phyloP scores from a whole-genome alignment of 176 grass and related monocot species.

The Carex scoparia region DNA sequence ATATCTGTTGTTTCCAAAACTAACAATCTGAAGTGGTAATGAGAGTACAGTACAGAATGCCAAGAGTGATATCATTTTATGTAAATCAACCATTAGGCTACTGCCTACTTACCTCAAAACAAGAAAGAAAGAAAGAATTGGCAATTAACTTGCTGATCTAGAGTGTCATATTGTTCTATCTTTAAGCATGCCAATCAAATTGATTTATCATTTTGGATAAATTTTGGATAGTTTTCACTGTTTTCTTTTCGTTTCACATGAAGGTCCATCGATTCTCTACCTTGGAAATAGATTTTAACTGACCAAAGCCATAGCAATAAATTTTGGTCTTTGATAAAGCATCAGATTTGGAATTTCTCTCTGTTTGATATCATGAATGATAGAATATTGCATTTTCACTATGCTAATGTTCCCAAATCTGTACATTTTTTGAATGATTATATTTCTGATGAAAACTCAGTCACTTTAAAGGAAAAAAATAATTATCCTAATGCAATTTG shows the following conservation, averaged over 20 bases:
- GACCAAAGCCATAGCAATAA: background rate
- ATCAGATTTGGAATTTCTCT: conserved; percentile 14
- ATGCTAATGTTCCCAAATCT: background rate
- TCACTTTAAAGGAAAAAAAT: background rate
- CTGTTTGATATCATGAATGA: background rate
- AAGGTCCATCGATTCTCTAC: background rate
- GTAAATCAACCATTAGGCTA: background rate
- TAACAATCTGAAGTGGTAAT: background rate
- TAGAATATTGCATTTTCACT: background rate
- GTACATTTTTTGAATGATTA: background rate
- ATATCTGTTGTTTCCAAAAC: background rate
- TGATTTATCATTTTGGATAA: background rate
- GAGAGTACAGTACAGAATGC: background rate
- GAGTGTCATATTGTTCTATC: background rate
- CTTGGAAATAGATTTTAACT: background rate
- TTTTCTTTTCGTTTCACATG: background rate
- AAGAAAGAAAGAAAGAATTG: background rate
- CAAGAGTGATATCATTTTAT: background rate
- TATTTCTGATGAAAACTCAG: background rate
- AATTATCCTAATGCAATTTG: background rate
- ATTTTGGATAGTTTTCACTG: background rate
- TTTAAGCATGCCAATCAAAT: background rate
- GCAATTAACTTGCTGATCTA: background rate
- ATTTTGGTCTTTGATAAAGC: background rate
- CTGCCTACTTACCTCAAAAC: background rate